Conservation (phyloP, 495 filamentous ascomycete genomes). For the Xylaria longipes region DNA sequence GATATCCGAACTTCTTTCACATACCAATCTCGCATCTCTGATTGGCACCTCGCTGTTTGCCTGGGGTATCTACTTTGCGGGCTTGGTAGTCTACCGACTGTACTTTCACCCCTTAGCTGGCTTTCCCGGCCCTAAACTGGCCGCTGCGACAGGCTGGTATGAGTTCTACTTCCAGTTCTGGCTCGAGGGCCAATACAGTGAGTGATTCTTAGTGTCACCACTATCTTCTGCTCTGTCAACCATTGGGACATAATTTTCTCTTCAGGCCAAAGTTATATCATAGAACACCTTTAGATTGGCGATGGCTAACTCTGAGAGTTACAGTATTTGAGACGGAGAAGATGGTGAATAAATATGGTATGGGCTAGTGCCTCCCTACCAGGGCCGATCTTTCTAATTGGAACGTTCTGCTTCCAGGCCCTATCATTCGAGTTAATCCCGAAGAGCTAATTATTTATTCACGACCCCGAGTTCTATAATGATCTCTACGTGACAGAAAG, state of each 20-base stretch:
- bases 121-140: slow-evolving; percentile 59
- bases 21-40: not conserved
- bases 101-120: slow-evolving; percentile 57
- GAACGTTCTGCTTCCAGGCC: slow-evolving; percentile 34
- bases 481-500: slow-evolving; percentile 41
- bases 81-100: slow-evolving; percentile 49
- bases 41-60: not conserved
- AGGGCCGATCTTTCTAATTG: not conserved
- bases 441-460: slow-evolving; percentile 57
- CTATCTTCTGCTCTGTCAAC: not conserved
- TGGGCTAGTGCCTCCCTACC: not conserved
- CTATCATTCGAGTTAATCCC: slow-evolving; percentile 61
- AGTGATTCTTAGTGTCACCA: not conserved
- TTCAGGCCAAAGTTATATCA: not conserved
- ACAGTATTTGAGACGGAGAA: slow-evolving; percentile 42
- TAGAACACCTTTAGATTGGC: not conserved
- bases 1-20: not conserved
- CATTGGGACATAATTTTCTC: not conserved
- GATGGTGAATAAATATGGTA: slow-evolving; percentile 47
- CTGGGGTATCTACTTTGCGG: slow-evolving; percentile 12
- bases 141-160: slow-evolving; percentile 56
- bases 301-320: not conserved
- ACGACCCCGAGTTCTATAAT: slow-evolving; percentile 50
- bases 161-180: slow-evolving; percentile 39
- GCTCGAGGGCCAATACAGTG: slow-evolving; percentile 40